phyloP scores from a whole-genome alignment of 2,329 filamentous ascomycete genomes.

The Penicillium italicum region DNA sequence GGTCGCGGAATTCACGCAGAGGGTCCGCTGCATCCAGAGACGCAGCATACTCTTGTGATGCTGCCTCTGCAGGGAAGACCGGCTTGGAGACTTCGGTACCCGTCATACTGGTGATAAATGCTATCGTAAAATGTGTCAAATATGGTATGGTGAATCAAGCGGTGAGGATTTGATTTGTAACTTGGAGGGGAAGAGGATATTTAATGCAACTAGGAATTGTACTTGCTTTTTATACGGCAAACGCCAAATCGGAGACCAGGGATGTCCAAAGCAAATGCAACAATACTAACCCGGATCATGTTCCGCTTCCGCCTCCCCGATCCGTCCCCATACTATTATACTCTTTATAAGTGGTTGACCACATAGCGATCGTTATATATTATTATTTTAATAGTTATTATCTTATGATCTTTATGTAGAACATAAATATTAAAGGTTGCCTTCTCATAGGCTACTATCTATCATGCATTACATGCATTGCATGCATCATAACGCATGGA shows the following conservation, averaged over 20 bases:
- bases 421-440: no score
- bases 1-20: constrained; percentile 58
- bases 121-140: background rate
- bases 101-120: constrained; percentile 8
- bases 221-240: constrained; percentile 17
- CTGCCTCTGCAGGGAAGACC: constrained; percentile 31
- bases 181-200: background rate
- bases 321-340: constrained; percentile 5
- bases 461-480: background rate
- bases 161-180: background rate
- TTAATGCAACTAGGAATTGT: background rate
- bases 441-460: background rate
- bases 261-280: constrained; percentile 4
- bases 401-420: background rate
- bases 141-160: background rate
- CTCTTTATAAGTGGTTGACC: background rate
- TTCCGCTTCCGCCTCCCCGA: constrained; percentile 26
- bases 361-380: background rate
- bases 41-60: constrained; percentile 38
- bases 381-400: background rate
- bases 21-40: constrained; percentile 59
- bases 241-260: constrained; percentile 2
- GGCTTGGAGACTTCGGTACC: constrained; percentile 22
- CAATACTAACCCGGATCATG: constrained; percentile 2
- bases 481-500: background rate